A percentile compares a stretch with the other conserved stretches of the same genome.
phyloP scores from a whole-genome alignment of 163 green algal species.

The Chlamydomonas reinhardtii region DNA sequence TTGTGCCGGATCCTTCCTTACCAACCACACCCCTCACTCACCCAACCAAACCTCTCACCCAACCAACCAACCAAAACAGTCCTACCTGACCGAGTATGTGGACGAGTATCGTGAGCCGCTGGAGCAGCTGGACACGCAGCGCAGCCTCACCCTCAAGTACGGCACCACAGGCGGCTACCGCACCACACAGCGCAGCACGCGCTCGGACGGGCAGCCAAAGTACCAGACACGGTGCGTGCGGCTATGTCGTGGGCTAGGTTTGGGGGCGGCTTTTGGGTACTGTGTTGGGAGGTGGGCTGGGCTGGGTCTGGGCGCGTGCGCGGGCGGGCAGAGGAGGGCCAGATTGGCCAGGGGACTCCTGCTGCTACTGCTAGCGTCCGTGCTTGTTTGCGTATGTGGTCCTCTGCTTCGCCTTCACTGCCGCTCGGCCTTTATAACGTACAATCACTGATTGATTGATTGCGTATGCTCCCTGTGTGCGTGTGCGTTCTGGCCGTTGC shows the following conservation, averaged over 20 bases:
- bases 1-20: too few species aligned
- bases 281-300: too few species aligned
- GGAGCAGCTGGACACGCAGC: conserved; percentile 31
- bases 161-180: conserved; percentile 13
- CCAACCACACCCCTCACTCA: background rate
- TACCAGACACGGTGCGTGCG: conserved; percentile 14
- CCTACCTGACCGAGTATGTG: conserved; percentile 34
- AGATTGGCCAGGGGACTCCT: too few species aligned
- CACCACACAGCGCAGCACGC: conserved; percentile 31
- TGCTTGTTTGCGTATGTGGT: background rate
- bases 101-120: conserved; percentile 47
- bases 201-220: conserved; percentile 29
- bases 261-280: too few species aligned
- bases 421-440: too few species aligned
- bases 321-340: too few species aligned
- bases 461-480: background rate
- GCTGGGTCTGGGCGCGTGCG: background rate
- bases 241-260: background rate
- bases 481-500: background rate
- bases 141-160: conserved; percentile 19
- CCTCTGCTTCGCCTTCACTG: too few species aligned
- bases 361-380: too few species aligned
- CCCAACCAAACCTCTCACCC: background rate
- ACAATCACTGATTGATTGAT: background rate
- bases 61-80: background rate